Base-by-base conservation (phyloP, 768 basidiomycete genomes). In the Astraeus odoratus region DNA sequence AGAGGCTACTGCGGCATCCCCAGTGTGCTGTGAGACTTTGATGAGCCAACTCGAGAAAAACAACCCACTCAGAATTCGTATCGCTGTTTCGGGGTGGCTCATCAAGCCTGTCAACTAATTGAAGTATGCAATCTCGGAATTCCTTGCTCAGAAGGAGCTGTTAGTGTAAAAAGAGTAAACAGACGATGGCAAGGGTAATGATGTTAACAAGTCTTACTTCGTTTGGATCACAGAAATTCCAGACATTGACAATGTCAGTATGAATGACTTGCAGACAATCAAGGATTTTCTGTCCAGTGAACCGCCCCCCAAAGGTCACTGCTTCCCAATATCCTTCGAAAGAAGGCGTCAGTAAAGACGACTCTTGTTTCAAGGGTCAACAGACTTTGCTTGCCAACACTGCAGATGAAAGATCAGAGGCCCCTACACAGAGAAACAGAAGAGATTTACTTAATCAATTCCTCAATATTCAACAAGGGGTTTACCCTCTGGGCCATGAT, bases 241-340 rank as follows among this genome's bases (percentile, higher is more conserved):
- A 57, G 13, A 49, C 42, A 3, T 16, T 13, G 12, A 57, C 27
- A 19, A 57, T 54, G 25, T 57, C 56, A 1, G 34, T 19, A 36
- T 57, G 56, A n/a, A 57, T 44, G 10, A 54, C 45, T 4, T 47
- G 24, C 0, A 57, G 19, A 36, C 57, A 57, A 26, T 36, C 35
- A 4, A 16, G 5, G 9, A 55, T 37, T 8, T 18, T 31, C 9
- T 42, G 25, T 3, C 46, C 46, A 1, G 19, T 8, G 31, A 55
- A 55, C 19, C 44, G 5, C 10, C 20, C 22, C 25, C 43, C 50
- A 3, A 43, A 6, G 4, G 43, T 39, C 15, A 55, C 37, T 1
- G 26, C 42, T n/a, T 39, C n/a, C 54, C 54, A 55, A 43, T 54
- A 55, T 27, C 36, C 54, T 55, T 22, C 12, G 8, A 29, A 7